Conservation (phyloP, 441 rosid species). For the Capsella rubella region DNA sequence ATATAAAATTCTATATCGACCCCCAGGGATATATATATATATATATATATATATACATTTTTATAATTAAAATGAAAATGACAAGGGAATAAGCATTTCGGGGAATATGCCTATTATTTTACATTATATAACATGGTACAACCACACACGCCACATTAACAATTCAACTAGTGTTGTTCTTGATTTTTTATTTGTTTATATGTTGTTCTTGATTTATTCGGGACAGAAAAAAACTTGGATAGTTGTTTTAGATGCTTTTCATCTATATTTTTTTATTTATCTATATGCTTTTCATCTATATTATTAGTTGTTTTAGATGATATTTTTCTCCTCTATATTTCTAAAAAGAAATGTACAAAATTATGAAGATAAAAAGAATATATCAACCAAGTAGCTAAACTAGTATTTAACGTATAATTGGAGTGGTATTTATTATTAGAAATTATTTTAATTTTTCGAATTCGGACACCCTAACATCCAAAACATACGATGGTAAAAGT, state of each 20-base stretch:
- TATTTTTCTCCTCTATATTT: slow-evolving; percentile 26
- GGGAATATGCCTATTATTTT: slow-evolving; percentile 36
- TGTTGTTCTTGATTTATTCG: background rate
- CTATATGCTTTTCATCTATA: background rate
- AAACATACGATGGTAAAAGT: background rate
- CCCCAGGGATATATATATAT: background rate
- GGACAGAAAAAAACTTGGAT: background rate
- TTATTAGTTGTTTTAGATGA: background rate
- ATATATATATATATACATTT: slow-evolving; percentile 18
- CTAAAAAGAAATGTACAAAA: background rate
- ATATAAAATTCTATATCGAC: slow-evolving; percentile 19
- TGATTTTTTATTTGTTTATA: background rate
- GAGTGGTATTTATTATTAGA: too few species aligned
- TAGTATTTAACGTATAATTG: background rate
- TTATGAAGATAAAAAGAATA: slow-evolving; percentile 2
- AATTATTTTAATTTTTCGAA: background rate
- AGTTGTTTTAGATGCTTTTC: too few species aligned
- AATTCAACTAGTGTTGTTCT: slow-evolving; percentile 22
- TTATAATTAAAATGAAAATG: slow-evolving; percentile 33
- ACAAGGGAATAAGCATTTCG: slow-evolving; percentile 36
- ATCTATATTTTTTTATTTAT: too few species aligned
- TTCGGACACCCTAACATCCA: background rate
- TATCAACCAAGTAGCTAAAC: background rate
- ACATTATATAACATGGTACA: slow-evolving; percentile 43
- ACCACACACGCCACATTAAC: slow-evolving; percentile 42